Conservation (phyloP, 192 early-diverging fungal genomes). For the Rhizophagus prolifer region DNA sequence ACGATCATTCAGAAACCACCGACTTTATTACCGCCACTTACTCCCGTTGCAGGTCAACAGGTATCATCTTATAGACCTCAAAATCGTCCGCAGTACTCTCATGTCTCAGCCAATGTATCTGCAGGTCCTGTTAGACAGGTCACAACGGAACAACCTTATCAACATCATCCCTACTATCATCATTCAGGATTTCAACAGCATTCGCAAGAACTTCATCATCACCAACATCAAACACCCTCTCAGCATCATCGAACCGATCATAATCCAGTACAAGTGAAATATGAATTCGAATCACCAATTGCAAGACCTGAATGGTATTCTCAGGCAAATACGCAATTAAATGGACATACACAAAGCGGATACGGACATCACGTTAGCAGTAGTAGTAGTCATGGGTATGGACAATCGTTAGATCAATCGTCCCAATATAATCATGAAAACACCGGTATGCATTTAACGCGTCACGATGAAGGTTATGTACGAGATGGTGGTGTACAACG, state of each 20-base stretch:
- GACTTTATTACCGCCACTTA: neutral
- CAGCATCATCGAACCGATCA: conserved; percentile 6
- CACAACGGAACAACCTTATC: neutral
- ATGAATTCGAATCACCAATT: neutral
- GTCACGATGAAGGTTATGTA: conserved; percentile 4
- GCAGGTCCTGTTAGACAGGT: neutral
- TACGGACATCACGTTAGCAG: neutral
- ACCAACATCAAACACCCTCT: neutral
- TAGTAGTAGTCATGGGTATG: neutral
- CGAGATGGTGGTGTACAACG: conserved; percentile 5
- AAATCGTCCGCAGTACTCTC: neutral
- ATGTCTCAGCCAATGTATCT: neutral
- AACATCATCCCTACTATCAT: neutral
- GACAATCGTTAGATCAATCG: neutral
- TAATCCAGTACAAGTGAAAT: conserved; percentile 5
- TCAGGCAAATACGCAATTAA: neutral
- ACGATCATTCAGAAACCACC: conserved; percentile 9
- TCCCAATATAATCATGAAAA: neutral
- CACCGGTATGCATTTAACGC: conserved; percentile 3
- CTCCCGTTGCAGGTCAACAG: conserved; percentile 11
- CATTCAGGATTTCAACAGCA: neutral
- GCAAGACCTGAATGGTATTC: conserved; percentile 8
- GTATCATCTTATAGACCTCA: neutral
- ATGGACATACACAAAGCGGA: neutral
- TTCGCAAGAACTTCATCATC: neutral